These are phyloP conservation scores for Xerocomellus dryophilus DNA, from an alignment of 768 basidiomycete species.

Conservation along the genomic window DNA sequence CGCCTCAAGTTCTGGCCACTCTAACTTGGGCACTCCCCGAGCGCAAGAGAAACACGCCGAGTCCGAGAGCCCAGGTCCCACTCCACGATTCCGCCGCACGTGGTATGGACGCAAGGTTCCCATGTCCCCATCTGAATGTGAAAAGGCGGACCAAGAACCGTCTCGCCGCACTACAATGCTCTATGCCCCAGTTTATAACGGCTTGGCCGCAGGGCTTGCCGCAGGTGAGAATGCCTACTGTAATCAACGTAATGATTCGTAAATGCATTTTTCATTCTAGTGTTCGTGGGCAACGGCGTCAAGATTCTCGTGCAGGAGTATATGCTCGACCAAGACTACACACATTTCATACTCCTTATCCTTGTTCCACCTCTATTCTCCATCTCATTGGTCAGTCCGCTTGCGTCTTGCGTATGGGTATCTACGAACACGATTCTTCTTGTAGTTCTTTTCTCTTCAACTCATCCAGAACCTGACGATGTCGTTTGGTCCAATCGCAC, in stretches of 20 bases:
- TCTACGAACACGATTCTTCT: conserved; percentile 10
- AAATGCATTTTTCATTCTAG: conserved; percentile 28
- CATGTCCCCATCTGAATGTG: conserved; percentile 32
- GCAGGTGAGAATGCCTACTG: conserved; percentile 6
- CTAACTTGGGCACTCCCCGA: conserved; percentile 24
- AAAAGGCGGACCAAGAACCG: conserved; percentile 22
- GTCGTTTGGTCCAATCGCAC: conserved; percentile 49
- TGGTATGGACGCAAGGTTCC: conserved; percentile 61
- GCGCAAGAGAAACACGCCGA: conserved; percentile 14
- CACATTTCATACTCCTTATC: conserved; percentile 42
- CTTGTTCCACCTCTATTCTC: conserved; percentile 43
- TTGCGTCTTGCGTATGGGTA: background rate
- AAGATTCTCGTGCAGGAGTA: conserved; percentile 57
- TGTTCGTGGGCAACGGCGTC: conserved; percentile 64
- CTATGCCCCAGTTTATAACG: conserved; percentile 29
- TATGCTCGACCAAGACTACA: conserved; percentile 43
- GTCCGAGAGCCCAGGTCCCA: conserved; percentile 19
- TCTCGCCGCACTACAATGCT: conserved; percentile 19
- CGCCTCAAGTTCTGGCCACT: conserved; percentile 39
- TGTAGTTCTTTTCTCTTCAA: conserved; percentile 41
- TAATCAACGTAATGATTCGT: background rate
- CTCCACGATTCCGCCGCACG: conserved; percentile 41
- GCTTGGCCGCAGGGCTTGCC: conserved; percentile 27
- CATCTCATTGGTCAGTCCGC: conserved; percentile 41
- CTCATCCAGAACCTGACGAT: conserved; percentile 39